phyloP scores from a whole-genome alignment of 208 protist genomes.

The Crithidia thermophila region DNA sequence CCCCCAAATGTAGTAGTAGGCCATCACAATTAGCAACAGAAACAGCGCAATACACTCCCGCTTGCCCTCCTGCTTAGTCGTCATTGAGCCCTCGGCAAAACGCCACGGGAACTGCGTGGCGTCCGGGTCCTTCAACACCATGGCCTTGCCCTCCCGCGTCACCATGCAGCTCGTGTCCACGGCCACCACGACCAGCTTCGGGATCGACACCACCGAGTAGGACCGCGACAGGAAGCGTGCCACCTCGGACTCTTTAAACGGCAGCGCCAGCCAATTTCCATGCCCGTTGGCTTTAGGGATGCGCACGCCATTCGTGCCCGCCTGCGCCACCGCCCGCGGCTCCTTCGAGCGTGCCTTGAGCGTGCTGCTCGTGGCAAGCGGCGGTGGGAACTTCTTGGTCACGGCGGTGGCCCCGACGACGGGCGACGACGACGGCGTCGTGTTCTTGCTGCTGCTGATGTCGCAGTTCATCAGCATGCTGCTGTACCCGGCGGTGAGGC shows the following conservation, averaged over 20 bases:
- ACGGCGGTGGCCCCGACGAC: not conserved
- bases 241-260: constrained; percentile 40
- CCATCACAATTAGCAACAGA: constrained; percentile 6
- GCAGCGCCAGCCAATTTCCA: constrained; percentile 57
- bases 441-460: constrained; percentile 2
- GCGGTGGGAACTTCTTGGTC: not conserved
- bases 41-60: constrained; percentile 12
- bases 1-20: constrained; percentile 30
- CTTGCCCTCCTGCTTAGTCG: not conserved
- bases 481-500: too few relatives aligned
- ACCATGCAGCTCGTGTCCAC: constrained; percentile 43
- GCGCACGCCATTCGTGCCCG: not conserved
- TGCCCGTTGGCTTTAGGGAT: constrained; percentile 36
- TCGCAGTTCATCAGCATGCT: constrained; percentile 2
- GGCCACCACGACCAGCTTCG: constrained; percentile 48
- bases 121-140: constrained; percentile 40
- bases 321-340: not conserved
- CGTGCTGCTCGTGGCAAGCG: too few relatives aligned
- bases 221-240: constrained; percentile 26
- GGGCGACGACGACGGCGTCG: constrained; percentile 1
- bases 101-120: constrained; percentile 53
- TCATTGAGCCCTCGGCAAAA: constrained; percentile 31
- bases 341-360: not conserved
- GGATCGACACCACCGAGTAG: constrained; percentile 41
- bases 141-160: constrained; percentile 34